phyloP scores from a whole-genome alignment of 2,329 filamentous ascomycete species.

The Nothophaeocryptopus gaeumannii region DNA sequence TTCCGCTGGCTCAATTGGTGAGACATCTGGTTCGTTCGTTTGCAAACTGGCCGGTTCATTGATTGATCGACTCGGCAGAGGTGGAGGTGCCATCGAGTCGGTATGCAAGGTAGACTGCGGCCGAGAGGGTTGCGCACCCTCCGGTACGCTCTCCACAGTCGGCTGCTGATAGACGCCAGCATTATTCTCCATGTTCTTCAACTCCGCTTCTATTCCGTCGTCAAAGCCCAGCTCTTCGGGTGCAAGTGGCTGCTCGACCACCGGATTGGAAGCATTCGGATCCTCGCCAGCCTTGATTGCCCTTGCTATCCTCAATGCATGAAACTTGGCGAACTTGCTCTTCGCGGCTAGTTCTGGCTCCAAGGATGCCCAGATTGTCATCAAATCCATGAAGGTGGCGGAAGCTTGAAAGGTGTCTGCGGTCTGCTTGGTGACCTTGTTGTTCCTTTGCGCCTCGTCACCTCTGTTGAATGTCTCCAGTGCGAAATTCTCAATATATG shows the following conservation, averaged over 20 bases:
- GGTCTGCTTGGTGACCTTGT: slow-evolving; percentile 68
- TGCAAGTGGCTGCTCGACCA: slow-evolving; percentile 47
- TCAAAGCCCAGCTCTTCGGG: slow-evolving; percentile 14
- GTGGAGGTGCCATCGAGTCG: slow-evolving; percentile 41
- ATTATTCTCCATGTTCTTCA: slow-evolving; percentile 28
- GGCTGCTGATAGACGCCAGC: slow-evolving; percentile 42
- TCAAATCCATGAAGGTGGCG: slow-evolving; percentile 84
- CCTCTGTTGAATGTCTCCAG: slow-evolving; percentile 82
- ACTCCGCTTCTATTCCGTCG: slow-evolving; percentile 29
- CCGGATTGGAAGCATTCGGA: slow-evolving; percentile 86
- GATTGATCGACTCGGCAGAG: slow-evolving; percentile 35
- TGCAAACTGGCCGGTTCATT: slow-evolving; percentile 1
- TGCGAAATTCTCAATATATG: slow-evolving; percentile 92
- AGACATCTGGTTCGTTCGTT: slow-evolving; percentile 42
- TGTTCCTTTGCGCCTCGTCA: slow-evolving; percentile 74
- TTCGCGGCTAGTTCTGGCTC: slow-evolving; percentile 77
- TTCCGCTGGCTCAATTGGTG: slow-evolving; percentile 49
- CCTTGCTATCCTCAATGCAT: slow-evolving; percentile 84
- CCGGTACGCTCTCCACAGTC: slow-evolving; percentile 59
- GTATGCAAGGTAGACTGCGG: slow-evolving; percentile 27
- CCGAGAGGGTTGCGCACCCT: slow-evolving; percentile 51
- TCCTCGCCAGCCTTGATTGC: slow-evolving; percentile 88
- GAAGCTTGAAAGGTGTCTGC: slow-evolving; percentile 92
- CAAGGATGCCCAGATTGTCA: slow-evolving; percentile 75
- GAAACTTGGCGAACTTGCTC: slow-evolving; percentile 96